Conservation (phyloP, 2,329 filamentous ascomycete species). For the Pseudogymnoascus sp. region DNA sequence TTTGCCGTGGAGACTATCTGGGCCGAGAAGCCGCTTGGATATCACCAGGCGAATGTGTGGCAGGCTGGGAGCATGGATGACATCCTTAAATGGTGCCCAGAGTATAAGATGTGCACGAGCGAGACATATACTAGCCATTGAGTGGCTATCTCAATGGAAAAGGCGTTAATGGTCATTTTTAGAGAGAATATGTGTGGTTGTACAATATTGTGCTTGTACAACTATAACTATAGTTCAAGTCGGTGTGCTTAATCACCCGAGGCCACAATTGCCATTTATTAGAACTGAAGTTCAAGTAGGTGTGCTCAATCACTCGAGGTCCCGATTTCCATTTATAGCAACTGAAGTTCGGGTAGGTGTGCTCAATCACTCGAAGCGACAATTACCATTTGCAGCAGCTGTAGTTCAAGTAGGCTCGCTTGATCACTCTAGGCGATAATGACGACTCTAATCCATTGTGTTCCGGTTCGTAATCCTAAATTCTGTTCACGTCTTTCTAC, state of each 20-base stretch:
- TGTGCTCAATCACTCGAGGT: too few relatives aligned
- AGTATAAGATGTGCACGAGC: conserved; percentile 16
- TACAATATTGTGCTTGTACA: neutral
- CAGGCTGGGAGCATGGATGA: conserved; percentile 8
- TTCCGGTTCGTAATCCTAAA: too few relatives aligned
- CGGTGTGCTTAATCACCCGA: too few relatives aligned
- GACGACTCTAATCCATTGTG: too few relatives aligned
- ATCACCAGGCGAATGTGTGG: conserved; percentile 29
- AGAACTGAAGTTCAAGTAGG: too few relatives aligned
- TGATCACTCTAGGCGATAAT: too few relatives aligned
- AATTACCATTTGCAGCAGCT: too few relatives aligned
- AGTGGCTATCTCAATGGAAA: neutral
- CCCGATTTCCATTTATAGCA: too few relatives aligned
- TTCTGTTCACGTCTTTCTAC: neutral
- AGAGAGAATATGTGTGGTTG: neutral
- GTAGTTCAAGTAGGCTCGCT: too few relatives aligned
- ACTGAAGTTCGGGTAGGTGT: too few relatives aligned
- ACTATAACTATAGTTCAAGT: neutral
- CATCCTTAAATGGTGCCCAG: conserved; percentile 15
- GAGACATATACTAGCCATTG: conserved; percentile 11
- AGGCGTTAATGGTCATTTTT: neutral
- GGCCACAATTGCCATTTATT: too few relatives aligned
- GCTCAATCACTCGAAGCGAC: too few relatives aligned
- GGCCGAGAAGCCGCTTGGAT: conserved; percentile 29
- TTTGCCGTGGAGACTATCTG: conserved; percentile 30